Base-by-base conservation (phyloP, 1,284 basidiomycete species). In the Inonotus obliquus region DNA sequence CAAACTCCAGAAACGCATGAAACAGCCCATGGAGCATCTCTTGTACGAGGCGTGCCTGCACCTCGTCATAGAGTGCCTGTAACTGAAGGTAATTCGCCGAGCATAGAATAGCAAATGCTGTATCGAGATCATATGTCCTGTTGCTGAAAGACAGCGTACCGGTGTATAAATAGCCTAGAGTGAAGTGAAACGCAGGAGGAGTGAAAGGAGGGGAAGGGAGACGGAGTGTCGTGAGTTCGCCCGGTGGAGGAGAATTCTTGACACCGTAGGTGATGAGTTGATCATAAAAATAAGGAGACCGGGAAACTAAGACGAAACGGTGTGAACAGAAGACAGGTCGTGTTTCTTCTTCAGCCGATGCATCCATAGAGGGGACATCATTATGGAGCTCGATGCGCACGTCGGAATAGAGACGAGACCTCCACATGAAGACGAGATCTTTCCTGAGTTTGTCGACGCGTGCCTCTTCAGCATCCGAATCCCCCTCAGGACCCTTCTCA, bases 401-500 rank as follows among this genome's bases (percentile, higher is more conserved):
- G 73, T 98, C 95, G 1, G 92, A 91, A 74, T 95, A 98, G 13
- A 98, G 84, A 60, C 94, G 86, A 17, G 90, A 92, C 29, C 94
- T 79, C 95, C 95, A 97, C 93, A 96, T 96, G 78, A 91, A 97
- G 29, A 96, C 92, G 37, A 97, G 79, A 72, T 97, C 95, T 73
- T 94, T 90, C 59, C 87, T 81, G 2, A 96, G 84, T 73, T 95
- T 95, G 76, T 96, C 92, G 57, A 92, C 76, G n/a, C 92, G 79
- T 61, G 83, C 77, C 63, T 88, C 84, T 65, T 92, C 89, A 0
- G 80, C 79, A 57, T 87, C 81, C 44, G 74, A 78, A 55, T 81
- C 79, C 62, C 83, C 77, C 61, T 88, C 84, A 65, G 91, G 88
- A 0, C 80, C 79, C 58, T 86, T 81, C 49, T 75, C 79, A 57